Evolutionary conservation across 495 filamentous ascomycete genomes (phyloP), one percentile per base, ranked within the genome.

Genomic region (Aspergillus nanangensis): DNA sequence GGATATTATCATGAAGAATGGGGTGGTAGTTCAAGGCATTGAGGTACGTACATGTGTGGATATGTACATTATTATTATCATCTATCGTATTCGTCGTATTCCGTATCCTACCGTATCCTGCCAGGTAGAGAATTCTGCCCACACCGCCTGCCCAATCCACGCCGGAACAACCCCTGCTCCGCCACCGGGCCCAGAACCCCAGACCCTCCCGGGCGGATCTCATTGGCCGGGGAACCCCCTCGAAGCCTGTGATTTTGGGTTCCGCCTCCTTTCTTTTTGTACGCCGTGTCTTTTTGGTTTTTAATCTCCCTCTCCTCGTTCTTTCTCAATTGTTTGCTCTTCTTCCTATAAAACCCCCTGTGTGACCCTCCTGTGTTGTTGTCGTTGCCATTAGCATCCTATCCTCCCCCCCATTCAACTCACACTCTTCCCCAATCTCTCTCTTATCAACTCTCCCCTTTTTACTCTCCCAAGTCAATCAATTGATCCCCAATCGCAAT

Each of bases 401-500:
- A n/a, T 44, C 34, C 17, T 45, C 14, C 25, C 21, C 22, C 20
- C 33, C 45, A 52, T 42, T 25, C 22, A n/a, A n/a, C n/a, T n/a
- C n/a, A n/a, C n/a, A 44, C 14, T 41, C 21, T 14, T 44, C 51
- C 15, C 41, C n/a, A 19, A 20, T 38, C 24, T 18, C 20, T 44
- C 41, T 3, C 40, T 35, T 31, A 37, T 44, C 20, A 14, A 18
- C 41, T 17, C 8, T 27, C 38, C 33, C 45, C 39, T 57, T 53
- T 50, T 50, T 18, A 5, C 32, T 15, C 31, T 44, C 31, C 15
- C 40, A 49, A 47, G 41, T 24, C 33, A 45, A 31, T 47, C 31
- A 42, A 18, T 44, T 40, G 23, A 48, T 47, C 48, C 32, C 36
- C 53, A 3, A 52, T 54, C 53, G 79, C 65, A 57, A 94, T 92